Base-by-base conservation (phyloP, 179 eudicot genomes). In the Vitellaria paradoxa region DNA sequence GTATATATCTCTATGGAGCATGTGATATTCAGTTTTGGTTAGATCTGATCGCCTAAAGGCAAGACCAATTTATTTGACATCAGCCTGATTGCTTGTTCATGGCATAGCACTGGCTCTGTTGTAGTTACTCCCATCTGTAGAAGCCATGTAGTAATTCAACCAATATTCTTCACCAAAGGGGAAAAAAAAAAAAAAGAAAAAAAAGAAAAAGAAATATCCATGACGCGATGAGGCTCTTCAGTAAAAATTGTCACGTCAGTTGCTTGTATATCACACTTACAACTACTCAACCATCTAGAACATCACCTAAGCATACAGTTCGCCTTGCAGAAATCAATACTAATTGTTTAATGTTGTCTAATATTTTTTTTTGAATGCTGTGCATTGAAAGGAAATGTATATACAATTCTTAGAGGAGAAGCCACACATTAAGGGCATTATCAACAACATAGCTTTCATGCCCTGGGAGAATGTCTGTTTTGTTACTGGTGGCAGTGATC, bases 401-500 rank as follows among this genome's bases (percentile, higher is more conserved):
- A 91, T 96, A 30, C 75, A 76, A 26, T 96, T 90, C 88, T 81
- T 96, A 75, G 85, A 86, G 79, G 93, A 89, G 76, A 96, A 90
- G 83, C 99, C 98, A 55, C 98, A 96, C 66, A 67, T 84, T 30
- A 93, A 90, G 86, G 99, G 99, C 75, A 90, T 93, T 77, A 87
- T 96, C 68, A 96, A 96, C 89, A 89, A 81, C 87, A 84, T 96
- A 70, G 75, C 76, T 60, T 96, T 96, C 85, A 90, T 89, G 97
- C 98, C 99, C 26, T 96, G 99, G 98, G 93, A 93, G 21, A 87
- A 91, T 76, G 79, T 75, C 68, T 89, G 72, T 76, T 96, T 96
- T 82, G 90, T 83, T 53, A 93, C 96, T 37, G 97, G 94, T 64
- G 99, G 99, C 74, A 93, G 97, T 86, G 99, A 96, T 81, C 99